phyloP scores from a whole-genome alignment of 192 early-diverging fungal species.

The Podila verticillata region DNA sequence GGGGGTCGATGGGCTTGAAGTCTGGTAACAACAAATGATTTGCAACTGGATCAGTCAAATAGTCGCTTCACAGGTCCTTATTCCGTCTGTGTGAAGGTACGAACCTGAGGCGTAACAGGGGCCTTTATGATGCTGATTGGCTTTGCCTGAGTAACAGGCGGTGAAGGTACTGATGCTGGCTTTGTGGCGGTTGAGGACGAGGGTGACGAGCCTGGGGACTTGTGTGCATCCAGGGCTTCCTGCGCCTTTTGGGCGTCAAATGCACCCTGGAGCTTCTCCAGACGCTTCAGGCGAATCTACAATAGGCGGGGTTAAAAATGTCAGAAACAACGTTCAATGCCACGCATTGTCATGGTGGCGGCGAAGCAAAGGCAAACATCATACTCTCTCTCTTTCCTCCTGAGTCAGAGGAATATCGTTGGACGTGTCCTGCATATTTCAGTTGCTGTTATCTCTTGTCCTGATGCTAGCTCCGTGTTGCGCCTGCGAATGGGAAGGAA shows the following conservation, averaged over 20 bases:
- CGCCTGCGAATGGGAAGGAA: no score
- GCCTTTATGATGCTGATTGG: slow-evolving; percentile 1
- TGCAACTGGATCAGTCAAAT: not conserved
- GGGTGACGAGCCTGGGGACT: not conserved
- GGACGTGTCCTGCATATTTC: slow-evolving; percentile 58
- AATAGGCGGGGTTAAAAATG: not conserved
- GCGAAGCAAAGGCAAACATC: not conserved
- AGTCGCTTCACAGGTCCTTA: not conserved
- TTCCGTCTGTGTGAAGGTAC: not conserved
- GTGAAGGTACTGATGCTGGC: not conserved
- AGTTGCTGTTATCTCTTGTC: slow-evolving; percentile 60
- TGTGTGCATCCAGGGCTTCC: slow-evolving; percentile 4
- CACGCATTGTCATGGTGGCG: not conserved
- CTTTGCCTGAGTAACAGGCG: not conserved
- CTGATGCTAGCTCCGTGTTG: not conserved
- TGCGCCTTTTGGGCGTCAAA: slow-evolving; percentile 19
- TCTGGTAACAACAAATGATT: slow-evolving; percentile 7
- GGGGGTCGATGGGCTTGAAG: slow-evolving; percentile 19
- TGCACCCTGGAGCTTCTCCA: slow-evolving; percentile 65
- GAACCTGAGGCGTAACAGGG: not conserved
- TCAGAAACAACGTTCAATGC: not conserved
- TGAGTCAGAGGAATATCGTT: slow-evolving; percentile 41
- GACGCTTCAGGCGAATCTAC: slow-evolving; percentile 71
- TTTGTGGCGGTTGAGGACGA: slow-evolving; percentile 12
- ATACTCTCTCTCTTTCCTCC: slow-evolving; percentile 47